Conservation (phyloP, 192 early-diverging fungal species). For the Gigaspora rosea region DNA sequence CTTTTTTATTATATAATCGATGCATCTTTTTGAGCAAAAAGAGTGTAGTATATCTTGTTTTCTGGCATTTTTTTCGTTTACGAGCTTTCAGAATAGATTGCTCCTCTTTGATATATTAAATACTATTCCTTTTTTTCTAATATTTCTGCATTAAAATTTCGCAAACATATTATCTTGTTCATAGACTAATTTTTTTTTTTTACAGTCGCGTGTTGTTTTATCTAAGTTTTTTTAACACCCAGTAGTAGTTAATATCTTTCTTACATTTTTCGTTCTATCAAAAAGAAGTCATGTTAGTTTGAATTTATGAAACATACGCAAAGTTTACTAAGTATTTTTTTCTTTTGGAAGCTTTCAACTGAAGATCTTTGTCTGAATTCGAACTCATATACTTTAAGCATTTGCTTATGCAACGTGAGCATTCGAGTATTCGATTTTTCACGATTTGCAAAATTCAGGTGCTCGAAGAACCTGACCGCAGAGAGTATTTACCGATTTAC, state of each 20-base stretch:
- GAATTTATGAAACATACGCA: not conserved
- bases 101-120: not conserved
- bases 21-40: too few species aligned
- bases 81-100: constrained; percentile 14
- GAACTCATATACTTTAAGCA: not conserved
- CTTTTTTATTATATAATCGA: too few species aligned
- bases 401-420: not conserved
- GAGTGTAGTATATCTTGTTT: constrained; percentile 27
- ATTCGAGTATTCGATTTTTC: not conserved
- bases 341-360: not conserved
- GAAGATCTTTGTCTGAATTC: not conserved
- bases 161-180: constrained; percentile 12
- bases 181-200: constrained; percentile 16
- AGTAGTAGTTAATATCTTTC: not conserved
- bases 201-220: constrained; percentile 14
- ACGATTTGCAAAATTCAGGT: not conserved
- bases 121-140: not conserved
- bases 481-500: not conserved
- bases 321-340: not conserved
- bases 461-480: not conserved
- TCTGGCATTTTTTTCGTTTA: constrained; percentile 20
- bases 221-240: constrained; percentile 1
- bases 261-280: constrained; percentile 4
- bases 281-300: not conserved
- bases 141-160: constrained; percentile 12